Percentiles rank a stretch among this genome's conserved stretches.
Conservation (phyloP, 345 rosid genomes). For the Corchorus capsularis region DNA sequence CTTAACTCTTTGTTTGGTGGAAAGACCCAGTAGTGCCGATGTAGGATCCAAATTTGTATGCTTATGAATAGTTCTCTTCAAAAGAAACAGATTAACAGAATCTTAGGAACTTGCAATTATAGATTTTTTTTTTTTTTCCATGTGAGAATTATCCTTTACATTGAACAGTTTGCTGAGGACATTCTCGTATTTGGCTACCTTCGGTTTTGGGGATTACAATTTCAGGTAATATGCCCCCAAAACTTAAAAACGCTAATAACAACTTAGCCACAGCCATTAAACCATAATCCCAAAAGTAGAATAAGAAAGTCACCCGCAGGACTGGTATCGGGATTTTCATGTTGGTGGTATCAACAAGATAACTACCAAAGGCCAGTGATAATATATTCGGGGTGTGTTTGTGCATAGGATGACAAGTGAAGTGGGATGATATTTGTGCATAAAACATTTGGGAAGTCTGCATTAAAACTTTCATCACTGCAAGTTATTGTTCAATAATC, state of each 20-base stretch:
- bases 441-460: no score
- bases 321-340: neutral
- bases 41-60: neutral
- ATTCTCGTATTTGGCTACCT: neutral
- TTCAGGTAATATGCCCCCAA: neutral
- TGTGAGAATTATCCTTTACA: no score
- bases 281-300: neutral
- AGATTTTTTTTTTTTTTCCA: no score
- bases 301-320: neutral
- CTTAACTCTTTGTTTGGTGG: neutral
- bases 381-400: no score
- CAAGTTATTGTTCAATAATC: no score
- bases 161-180: no score
- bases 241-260: neutral
- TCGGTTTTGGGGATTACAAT: neutral
- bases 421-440: no score
- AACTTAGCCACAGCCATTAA: neutral
- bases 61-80: neutral
- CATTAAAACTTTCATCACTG: no score
- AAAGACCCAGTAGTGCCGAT: neutral
- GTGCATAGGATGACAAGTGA: no score
- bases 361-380: no score
- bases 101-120: no score
- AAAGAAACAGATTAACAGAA: neutral
- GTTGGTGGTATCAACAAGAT: neutral